A percentile compares a stretch with the other conserved stretches of the same genome.
Conservation (phyloP, 305 asterid species). For the Fraxinus velutina region DNA sequence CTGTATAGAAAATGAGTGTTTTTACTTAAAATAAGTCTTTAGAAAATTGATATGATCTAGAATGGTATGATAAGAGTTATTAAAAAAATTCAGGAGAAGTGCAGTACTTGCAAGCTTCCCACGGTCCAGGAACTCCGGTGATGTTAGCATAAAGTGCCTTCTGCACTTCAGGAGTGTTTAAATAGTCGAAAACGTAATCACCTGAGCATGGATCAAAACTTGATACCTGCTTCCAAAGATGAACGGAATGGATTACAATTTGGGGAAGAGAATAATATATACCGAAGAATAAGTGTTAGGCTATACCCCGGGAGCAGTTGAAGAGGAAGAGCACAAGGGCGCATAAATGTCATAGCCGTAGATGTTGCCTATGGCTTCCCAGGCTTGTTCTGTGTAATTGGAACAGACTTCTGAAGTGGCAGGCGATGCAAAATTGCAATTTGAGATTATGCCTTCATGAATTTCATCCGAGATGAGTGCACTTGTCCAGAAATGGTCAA, state of each 20-base stretch:
- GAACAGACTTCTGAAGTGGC: constrained; percentile 19
- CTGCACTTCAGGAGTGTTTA: constrained; percentile 27
- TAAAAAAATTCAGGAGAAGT: background rate
- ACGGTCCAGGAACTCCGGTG: constrained; percentile 21
- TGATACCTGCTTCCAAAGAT: background rate
- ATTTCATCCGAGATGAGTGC: constrained; percentile 53
- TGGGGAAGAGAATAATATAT: background rate
- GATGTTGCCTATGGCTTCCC: background rate
- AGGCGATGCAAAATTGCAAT: constrained; percentile 35
- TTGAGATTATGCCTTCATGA: constrained; percentile 27
- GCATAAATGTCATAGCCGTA: constrained; percentile 18
- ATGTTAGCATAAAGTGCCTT: constrained; percentile 27
- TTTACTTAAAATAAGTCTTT: background rate
- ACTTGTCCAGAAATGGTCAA: constrained; percentile 46
- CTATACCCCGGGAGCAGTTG: constrained; percentile 18
- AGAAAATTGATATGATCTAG: background rate
- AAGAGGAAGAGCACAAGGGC: constrained; percentile 12
- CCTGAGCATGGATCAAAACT: constrained; percentile 26
- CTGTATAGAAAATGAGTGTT: background rate
- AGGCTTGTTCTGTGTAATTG: background rate
- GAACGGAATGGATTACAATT: constrained; percentile 4
- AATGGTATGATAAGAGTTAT: background rate
- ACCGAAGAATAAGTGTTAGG: background rate
- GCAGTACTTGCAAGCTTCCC: constrained; percentile 30
- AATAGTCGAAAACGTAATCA: constrained; percentile 18